Base-by-base conservation (phyloP, 345 rosid genomes). In the Eucalyptus fibrosa region DNA sequence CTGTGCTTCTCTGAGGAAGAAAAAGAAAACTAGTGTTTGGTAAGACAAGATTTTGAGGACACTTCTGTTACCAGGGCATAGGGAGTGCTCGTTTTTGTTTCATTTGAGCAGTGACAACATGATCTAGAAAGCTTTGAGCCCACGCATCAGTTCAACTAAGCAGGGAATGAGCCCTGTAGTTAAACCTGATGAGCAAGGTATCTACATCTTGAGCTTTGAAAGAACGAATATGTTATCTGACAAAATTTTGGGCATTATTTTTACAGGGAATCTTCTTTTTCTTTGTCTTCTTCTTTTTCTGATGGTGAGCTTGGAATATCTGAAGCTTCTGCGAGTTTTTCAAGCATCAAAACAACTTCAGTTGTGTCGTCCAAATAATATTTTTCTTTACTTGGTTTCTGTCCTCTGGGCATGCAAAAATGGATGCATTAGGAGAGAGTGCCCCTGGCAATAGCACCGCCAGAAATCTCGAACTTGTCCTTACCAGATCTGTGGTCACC, bases 351-450 rank as follows among this genome's bases (percentile, higher is more conserved):
- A 83, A 96, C 89, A 34, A 96, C 96, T 23, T 94, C 96, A 49
- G 87, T 37, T 13, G 97, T 89, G 89, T 96, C 96, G 28, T 96
- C 98, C 91, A 97, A 88, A 90, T 96, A 97, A 91, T 96, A 97
- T 92, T 94, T 97, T 80, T 98, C 99, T 92, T 97, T 96, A 93
- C 98, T 97, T 72, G 99, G 99, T 92, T 97, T 96, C 91, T 97
- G 98, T 23, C 97, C 98, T 96, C 99, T 18, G 98, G 95, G 94
- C 98, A 94, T 56, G 99, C 98, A 90, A 94, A 96, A 15, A 94
- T 93, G 37, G 95, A 92, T 3, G 94, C 92, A 88, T 88, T 91
- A 13, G 95, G 83, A 26, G 94, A 96, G 91, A 45, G 89, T 62
- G 45, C 94, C 94, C 9, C 90, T 93, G 4, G 93, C 62, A 50